Base-by-base conservation (phyloP, 169 alveolate genomes). In the Cyclospora cayetanensis region DNA sequence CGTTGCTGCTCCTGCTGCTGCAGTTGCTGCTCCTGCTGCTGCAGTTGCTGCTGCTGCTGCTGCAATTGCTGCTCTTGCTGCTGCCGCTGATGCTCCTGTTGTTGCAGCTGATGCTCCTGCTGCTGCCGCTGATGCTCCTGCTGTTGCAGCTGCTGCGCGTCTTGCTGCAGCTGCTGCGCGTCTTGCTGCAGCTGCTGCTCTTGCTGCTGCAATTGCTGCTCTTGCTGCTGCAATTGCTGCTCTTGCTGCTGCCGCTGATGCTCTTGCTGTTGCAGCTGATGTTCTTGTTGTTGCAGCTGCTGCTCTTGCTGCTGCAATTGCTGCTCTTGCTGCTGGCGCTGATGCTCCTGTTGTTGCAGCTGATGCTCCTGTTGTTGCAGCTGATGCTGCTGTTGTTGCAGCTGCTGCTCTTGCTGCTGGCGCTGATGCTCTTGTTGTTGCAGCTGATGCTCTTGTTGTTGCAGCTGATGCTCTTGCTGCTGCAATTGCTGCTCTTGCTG, bases 151-250 rank as follows among this genome's bases (percentile, higher is more conserved):
- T 25, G 60, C 11, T 27, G 4, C 15, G 41, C 86, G 4, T 50
- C 42, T 43, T 76, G 86, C 63, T 34, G 86, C 66, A 76, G 86
- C 68, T 43, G 60, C 68, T 43, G 86, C 15, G 41, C 86, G 15
- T 76, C 68, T 41, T 76, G 86, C 86, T 76, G 86, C 68, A 76
- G 66, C 27, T 76, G 68, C 22, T 25, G 68, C 34, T 41, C 86
- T 34, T 76, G 86, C 63, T 76, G 86, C 66, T 76, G 86, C 68
- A 76, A 43, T 43, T 42, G 86, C 68, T n/a, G 86, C 66, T 76
- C 66, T 15, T 76, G 86, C 42, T 41, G 68, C 86, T 76, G 68
- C 39, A 76, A 29, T 43, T 42, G 68, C 86, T 76, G 66, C 66
- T 76, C 68, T 41, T 42, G 86, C 7, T 76, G 68, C 41, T 42